Conservation (phyloP, 805 yeast genomes). For the Starmerella sp. region DNA sequence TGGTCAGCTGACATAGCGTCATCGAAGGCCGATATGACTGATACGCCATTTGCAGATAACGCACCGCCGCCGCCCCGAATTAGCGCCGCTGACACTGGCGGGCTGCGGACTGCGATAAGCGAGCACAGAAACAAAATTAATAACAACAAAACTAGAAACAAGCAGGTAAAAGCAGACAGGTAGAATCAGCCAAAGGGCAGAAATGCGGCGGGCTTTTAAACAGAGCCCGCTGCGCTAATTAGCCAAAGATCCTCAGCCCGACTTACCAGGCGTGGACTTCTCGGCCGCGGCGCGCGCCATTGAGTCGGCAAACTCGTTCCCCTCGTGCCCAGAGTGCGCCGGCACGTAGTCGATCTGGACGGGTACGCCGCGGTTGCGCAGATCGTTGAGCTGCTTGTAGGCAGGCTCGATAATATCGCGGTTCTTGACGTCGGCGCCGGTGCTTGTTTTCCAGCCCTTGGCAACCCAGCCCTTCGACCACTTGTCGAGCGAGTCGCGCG, state of each 20-base stretch:
- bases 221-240: no score
- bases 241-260: no score
- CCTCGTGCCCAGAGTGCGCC: conserved; percentile 60
- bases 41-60: background rate
- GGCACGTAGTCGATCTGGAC: conserved; percentile 49
- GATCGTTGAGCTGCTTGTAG: conserved; percentile 30
- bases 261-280: background rate
- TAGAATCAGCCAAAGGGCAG: background rate
- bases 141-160: background rate
- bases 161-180: background rate
- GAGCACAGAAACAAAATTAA: no score
- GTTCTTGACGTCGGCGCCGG: conserved; percentile 41
- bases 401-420: conserved; percentile 38
- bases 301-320: conserved; percentile 68
- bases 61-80: no score
- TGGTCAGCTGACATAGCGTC: background rate
- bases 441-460: conserved; percentile 42
- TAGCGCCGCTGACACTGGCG: no score
- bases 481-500: conserved; percentile 42
- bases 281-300: conserved; percentile 53
- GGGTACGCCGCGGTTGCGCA: conserved; percentile 23
- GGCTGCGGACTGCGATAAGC: no score
- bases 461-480: conserved; percentile 50
- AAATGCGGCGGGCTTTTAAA: background rate
- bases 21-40: background rate